A percentile compares a stretch with the other conserved stretches of the same genome.
These are phyloP conservation scores for Solanum habrochaites DNA, from an alignment of 257 asterid species.

Conservation along the genomic window DNA sequence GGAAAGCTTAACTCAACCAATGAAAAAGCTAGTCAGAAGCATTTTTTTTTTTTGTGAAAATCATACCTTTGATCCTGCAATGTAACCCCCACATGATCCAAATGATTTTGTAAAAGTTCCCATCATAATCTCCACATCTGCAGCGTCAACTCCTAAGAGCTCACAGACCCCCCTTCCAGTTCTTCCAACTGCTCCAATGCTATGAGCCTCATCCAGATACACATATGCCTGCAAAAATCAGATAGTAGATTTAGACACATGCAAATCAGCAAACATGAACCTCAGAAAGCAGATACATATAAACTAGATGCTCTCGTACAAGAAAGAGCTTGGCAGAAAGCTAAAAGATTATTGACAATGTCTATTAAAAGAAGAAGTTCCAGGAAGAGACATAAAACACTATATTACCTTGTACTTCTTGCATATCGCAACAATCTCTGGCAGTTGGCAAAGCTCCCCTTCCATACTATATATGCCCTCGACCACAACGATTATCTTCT, in stretches of 20 bases:
- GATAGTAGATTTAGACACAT: not conserved
- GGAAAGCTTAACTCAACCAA: not conserved
- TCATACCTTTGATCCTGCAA: slow-evolving; percentile 84
- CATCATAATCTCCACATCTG: slow-evolving; percentile 93
- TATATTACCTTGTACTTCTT: slow-evolving; percentile 79
- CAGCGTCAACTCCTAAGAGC: slow-evolving; percentile 92
- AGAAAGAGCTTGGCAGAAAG: not conserved
- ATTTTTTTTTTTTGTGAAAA: not conserved
- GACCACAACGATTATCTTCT: slow-evolving; percentile 80
- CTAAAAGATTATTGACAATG: not conserved
- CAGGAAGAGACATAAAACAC: not conserved
- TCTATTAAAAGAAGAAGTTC: not conserved
- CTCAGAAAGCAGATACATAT: not conserved
- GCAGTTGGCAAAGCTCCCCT: slow-evolving; percentile 92
- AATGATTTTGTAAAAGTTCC: slow-evolving; percentile 98
- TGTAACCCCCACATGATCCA: slow-evolving; percentile 96
- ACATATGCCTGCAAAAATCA: slow-evolving; percentile 47
- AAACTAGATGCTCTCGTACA: not conserved
- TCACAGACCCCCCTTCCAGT: slow-evolving; percentile 95
- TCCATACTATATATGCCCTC: slow-evolving; percentile 99
- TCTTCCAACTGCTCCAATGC: slow-evolving; percentile 96
- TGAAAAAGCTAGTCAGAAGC: not conserved
- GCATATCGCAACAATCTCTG: slow-evolving; percentile 87
- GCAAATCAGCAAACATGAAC: not conserved
- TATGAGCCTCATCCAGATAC: slow-evolving; percentile 96